Evolutionary conservation across 2,329 filamentous ascomycete species (phyloP), one percentile per base, ranked within the genome.

Genomic region (Aspergillus texensis): DNA sequence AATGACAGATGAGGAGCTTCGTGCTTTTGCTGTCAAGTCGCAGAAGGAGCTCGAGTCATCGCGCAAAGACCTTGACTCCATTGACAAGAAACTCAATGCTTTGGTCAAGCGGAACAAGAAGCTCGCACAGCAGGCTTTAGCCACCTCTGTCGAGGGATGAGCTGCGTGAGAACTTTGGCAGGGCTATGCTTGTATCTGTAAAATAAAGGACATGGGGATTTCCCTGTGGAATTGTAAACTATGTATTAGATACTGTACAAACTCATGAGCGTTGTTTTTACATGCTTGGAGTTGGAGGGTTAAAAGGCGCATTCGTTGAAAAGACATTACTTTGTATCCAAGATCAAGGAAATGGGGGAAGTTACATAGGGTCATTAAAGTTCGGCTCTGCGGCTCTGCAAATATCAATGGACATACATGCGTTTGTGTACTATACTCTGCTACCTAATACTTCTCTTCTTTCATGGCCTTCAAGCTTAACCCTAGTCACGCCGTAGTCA

Each of bases 21-120:
- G 75, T 46, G 68, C 73, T 16, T 78, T 81, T 57, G 74, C 80
- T 14, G 67, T 74, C 50, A 76, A 75, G 53, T 79, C 79, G 5
- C 78, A 81, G 32, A 86, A 88, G 59, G 90, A 94, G 76, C 89
- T 93, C 79, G 90, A 93, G 68, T 82, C 82, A 11, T 85, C 94
- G 68, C 88, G 89, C 75, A 84, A 84, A 68, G 89, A 94, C 64
- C 88, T 93, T 70, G 83, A 82, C 60, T 62, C 72, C 5, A 71
- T 80, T 41, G 80, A 82, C 65, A 82, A 82, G 70, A 79, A 80
- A 64, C 71, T 80, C 32, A 68, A 67, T 28, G 78, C 74, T 12
- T 66, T 80, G 28, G 74, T 80, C 43, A 79, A 80, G 53, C 73
- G 79, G 12, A 81, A 80, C 69, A 79, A 76, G 68, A 80, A 80